Percentiles rank a stretch among this genome's conserved stretches.
phyloP scores from a whole-genome alignment of 768 basidiomycete genomes.

The Amanita muscaria region DNA sequence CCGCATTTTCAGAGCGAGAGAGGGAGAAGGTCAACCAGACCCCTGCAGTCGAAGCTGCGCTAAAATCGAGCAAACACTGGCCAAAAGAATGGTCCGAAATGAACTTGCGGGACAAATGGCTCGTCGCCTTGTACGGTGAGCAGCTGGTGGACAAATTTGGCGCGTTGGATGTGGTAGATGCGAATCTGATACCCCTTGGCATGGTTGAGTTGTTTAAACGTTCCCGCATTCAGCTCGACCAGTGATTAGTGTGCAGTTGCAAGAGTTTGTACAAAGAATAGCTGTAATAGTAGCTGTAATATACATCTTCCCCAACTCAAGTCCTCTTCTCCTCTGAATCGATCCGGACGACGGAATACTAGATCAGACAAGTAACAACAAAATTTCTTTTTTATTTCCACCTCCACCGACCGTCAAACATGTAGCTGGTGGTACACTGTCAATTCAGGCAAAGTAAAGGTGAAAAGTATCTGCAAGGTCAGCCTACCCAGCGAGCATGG shows the following conservation, averaged over 20 bases:
- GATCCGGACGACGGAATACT: too few relatives aligned
- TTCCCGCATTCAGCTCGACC: slow-evolving; percentile 25
- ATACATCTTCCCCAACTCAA: too few relatives aligned
- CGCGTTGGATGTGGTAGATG: slow-evolving; percentile 30
- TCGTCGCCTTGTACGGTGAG: slow-evolving; percentile 30
- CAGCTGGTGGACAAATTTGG: slow-evolving; percentile 32
- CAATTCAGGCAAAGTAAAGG: too few relatives aligned
- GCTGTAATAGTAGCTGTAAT: too few relatives aligned
- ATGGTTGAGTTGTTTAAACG: slow-evolving; percentile 31
- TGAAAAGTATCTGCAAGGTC: too few relatives aligned
- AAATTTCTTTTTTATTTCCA: too few relatives aligned
- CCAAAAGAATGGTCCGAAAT: slow-evolving; percentile 3
- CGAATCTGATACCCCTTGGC: slow-evolving; percentile 31
- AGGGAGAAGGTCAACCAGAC: background rate
- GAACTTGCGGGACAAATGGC: slow-evolving; percentile 27
- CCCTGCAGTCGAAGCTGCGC: background rate
- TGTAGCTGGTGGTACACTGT: too few relatives aligned
- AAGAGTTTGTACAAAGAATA: too few relatives aligned
- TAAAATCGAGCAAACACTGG: slow-evolving; percentile 3
- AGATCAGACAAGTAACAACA: too few relatives aligned
- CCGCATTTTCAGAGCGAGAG: slow-evolving; percentile 1
- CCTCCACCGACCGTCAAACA: too few relatives aligned
- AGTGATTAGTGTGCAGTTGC: slow-evolving; percentile 17
- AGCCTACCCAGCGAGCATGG: too few relatives aligned
- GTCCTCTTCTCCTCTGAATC: too few relatives aligned